Conservation (phyloP, 257 asterid genomes). For the Solanum acaule region DNA sequence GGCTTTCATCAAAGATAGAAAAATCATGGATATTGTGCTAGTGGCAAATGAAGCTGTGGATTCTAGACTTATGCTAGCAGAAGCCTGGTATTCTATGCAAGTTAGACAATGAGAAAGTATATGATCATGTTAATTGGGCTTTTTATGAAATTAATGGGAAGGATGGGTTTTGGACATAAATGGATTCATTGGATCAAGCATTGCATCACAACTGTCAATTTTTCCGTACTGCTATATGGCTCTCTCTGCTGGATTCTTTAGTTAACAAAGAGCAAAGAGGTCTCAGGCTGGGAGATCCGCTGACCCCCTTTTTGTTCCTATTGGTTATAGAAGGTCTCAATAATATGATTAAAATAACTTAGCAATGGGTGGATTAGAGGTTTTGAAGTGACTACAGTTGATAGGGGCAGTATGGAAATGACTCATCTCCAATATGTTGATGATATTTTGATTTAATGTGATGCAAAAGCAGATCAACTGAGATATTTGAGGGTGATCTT, state of each 20-base stretch:
- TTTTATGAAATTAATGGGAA: neutral
- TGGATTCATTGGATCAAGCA: neutral
- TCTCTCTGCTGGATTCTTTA: neutral
- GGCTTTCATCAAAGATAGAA: too few relatives aligned
- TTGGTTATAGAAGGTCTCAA: neutral
- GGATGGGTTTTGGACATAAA: neutral
- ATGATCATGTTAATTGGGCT: neutral
- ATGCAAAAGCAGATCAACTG: neutral
- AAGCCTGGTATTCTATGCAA: neutral
- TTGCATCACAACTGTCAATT: neutral
- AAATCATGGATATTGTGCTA: too few relatives aligned
- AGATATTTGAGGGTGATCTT: neutral
- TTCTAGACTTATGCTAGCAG: too few relatives aligned
- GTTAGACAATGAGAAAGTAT: neutral
- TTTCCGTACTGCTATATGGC: neutral
- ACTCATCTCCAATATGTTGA: neutral
- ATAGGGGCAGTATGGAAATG: neutral
- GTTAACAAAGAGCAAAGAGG: neutral
- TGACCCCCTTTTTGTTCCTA: neutral
- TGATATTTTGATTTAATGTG: neutral
- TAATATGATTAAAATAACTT: neutral
- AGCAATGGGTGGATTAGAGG: neutral
- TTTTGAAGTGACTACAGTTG: neutral
- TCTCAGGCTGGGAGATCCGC: neutral
- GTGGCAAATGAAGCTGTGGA: too few relatives aligned